Evolutionary conservation across 1,284 basidiomycete genomes (phyloP).

Genomic region (Earliella scabrosa): DNA sequence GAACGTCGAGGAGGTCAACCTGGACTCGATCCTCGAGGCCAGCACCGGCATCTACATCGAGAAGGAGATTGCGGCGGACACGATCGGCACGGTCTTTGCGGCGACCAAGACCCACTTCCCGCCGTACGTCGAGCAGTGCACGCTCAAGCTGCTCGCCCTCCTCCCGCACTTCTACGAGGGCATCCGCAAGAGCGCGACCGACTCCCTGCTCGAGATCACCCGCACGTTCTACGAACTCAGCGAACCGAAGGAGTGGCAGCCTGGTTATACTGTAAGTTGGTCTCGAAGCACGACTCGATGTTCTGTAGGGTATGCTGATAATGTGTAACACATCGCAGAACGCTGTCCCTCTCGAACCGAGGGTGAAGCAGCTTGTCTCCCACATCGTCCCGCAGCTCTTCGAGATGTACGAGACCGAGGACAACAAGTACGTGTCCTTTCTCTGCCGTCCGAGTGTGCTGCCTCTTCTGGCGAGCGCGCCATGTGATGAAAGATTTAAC

Average conservation of each 20-base stretch:
- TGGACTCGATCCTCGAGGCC: constrained; percentile 87
- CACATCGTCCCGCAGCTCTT: constrained; percentile 80
- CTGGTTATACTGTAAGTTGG: constrained; percentile 63
- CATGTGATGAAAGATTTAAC: constrained; percentile 66
- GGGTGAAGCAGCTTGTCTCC: constrained; percentile 84
- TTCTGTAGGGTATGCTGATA: too few species aligned
- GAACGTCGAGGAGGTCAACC: constrained; percentile 72
- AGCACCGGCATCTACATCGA: constrained; percentile 98
- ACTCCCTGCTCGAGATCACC: constrained; percentile 89
- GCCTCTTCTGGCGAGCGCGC: background rate
- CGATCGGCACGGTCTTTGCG: constrained; percentile 90
- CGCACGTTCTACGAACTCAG: constrained; percentile 93
- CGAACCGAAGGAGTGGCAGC: constrained; percentile 81
- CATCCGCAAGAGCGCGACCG: constrained; percentile 93
- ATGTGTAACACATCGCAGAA: constrained; percentile 17
- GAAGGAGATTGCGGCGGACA: constrained; percentile 99
- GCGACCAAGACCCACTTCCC: constrained; percentile 88
- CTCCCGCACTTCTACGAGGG: constrained; percentile 97
- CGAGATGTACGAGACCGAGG: constrained; percentile 93
- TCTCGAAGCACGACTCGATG: too few species aligned
- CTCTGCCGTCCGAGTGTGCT: constrained; percentile 4
- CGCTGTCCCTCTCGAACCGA: constrained; percentile 62
- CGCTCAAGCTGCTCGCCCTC: constrained; percentile 83
- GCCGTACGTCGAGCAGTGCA: constrained; percentile 83
- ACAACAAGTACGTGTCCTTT: constrained; percentile 88